A percentile compares a stretch with the other conserved stretches of the same genome.
These are phyloP conservation scores for Rubroboletus satanas DNA, from an alignment of 768 basidiomycete genomes.

Conservation along the genomic window DNA sequence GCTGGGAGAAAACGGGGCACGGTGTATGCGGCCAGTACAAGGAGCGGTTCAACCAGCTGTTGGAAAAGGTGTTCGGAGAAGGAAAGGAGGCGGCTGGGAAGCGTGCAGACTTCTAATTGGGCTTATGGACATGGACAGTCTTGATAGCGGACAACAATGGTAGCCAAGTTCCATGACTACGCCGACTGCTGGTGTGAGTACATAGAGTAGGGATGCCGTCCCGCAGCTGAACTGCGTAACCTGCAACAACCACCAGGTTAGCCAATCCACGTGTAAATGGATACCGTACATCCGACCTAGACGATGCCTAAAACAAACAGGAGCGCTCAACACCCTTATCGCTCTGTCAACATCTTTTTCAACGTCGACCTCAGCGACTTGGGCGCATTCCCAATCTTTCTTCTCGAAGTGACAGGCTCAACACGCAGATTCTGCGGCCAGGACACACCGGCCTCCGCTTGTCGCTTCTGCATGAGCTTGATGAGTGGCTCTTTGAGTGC, in stretches of 20 bases:
- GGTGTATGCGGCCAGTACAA: constrained; percentile 49
- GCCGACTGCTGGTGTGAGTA: background rate
- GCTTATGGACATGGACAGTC: background rate
- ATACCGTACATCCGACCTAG: background rate
- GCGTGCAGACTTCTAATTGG: background rate
- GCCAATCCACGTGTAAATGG: background rate
- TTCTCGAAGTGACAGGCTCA: constrained; percentile 41
- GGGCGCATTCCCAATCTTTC: constrained; percentile 38
- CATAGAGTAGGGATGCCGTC: background rate
- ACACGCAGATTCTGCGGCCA: constrained; percentile 51
- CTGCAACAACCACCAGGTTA: background rate
- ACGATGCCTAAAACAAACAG: background rate
- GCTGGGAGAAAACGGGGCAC: constrained; percentile 64
- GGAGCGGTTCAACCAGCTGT: constrained; percentile 48
- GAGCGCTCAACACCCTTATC: constrained; percentile 6
- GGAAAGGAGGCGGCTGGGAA: constrained; percentile 30
- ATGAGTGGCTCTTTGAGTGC: constrained; percentile 36
- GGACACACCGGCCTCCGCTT: constrained; percentile 34
- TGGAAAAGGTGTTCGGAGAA: constrained; percentile 56
- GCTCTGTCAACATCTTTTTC: constrained; percentile 39
- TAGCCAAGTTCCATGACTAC: background rate
- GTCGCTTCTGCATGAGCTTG: constrained; percentile 39
- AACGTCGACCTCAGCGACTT: constrained; percentile 36
- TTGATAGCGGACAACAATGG: background rate
- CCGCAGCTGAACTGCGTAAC: background rate